Evolutionary conservation across 805 yeast genomes (phyloP).

Genomic region (Phaffomyces antillensis): DNA sequence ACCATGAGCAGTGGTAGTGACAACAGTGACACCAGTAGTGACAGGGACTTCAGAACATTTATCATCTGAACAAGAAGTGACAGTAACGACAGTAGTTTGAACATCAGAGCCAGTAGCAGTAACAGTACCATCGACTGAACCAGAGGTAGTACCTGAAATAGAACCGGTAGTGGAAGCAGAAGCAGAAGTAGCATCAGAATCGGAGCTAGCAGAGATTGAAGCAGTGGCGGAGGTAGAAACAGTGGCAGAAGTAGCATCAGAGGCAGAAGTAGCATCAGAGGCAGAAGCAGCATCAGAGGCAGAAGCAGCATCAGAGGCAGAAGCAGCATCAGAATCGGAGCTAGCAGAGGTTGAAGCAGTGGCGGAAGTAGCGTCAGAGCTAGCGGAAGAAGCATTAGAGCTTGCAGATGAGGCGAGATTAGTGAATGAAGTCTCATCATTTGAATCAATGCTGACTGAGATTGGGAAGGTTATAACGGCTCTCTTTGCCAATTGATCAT

Average conservation of each 20-base stretch:
- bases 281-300: background rate
- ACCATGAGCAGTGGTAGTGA: slow-evolving; percentile 13
- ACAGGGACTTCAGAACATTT: background rate
- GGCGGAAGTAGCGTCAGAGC: background rate
- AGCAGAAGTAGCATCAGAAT: background rate
- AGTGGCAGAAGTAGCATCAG: background rate
- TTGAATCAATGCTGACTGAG: background rate
- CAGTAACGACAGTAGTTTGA: background rate
- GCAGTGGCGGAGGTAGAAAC: background rate
- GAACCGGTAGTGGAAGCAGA: background rate
- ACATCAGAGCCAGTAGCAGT: background rate
- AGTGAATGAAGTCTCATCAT: background rate
- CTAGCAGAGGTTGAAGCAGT: background rate
- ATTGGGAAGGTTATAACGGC: slow-evolving; percentile 1
- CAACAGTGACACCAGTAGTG: slow-evolving; percentile 15
- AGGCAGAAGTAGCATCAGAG: background rate
- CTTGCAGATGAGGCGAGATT: background rate
- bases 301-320: background rate
- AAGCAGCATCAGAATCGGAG: background rate
- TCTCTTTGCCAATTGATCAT: slow-evolving; percentile 1
- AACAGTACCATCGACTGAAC: background rate
- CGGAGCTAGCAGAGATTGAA: background rate
- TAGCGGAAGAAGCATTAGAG: background rate
- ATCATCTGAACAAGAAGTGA: too few relatives aligned
- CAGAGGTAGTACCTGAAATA: background rate